Evolutionary conservation across 768 basidiomycete species (phyloP).

Genomic region (Amanita molliuscula): DNA sequence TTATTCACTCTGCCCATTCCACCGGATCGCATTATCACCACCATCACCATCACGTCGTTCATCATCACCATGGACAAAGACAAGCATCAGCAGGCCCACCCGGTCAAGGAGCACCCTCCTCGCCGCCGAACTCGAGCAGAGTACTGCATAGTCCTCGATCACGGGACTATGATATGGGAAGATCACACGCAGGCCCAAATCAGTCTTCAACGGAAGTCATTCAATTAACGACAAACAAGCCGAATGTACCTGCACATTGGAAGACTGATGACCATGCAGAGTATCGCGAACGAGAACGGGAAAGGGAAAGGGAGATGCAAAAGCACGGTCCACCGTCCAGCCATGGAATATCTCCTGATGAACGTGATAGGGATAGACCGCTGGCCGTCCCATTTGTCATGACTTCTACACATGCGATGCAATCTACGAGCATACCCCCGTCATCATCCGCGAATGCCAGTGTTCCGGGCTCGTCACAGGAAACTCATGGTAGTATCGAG

Average conservation of each 20-base stretch:
- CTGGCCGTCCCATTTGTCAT: conserved; percentile 45
- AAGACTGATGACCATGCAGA: conserved; percentile 3
- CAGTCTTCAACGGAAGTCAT: conserved; percentile 43
- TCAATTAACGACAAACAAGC: conserved; percentile 31
- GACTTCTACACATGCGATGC: conserved; percentile 33
- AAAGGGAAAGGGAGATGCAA: conserved; percentile 10
- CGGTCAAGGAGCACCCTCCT: conserved; percentile 21
- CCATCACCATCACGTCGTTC: conserved; percentile 42
- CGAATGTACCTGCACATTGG: conserved; percentile 14
- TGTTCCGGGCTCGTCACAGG: conserved; percentile 9
- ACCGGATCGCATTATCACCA: conserved; percentile 34
- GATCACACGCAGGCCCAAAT: conserved; percentile 23
- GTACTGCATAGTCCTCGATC: conserved; percentile 16
- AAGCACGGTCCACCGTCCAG: not conserved
- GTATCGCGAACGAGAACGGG: conserved; percentile 10
- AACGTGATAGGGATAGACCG: conserved; percentile 46
- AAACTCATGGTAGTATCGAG: conserved; percentile 13
- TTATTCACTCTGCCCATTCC: conserved; percentile 19
- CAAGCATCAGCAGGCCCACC: conserved; percentile 2
- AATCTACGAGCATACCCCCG: conserved; percentile 3
- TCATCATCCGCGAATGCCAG: conserved; percentile 4
- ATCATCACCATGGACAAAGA: conserved; percentile 25
- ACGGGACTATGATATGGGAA: conserved; percentile 24
- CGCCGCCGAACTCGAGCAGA: conserved; percentile 17
- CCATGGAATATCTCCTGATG: conserved; percentile 25